Evolutionary conservation across 2,329 filamentous ascomycete species (phyloP), one percentile per base, ranked within the genome.

Genomic region (Colletotrichum phormii): DNA sequence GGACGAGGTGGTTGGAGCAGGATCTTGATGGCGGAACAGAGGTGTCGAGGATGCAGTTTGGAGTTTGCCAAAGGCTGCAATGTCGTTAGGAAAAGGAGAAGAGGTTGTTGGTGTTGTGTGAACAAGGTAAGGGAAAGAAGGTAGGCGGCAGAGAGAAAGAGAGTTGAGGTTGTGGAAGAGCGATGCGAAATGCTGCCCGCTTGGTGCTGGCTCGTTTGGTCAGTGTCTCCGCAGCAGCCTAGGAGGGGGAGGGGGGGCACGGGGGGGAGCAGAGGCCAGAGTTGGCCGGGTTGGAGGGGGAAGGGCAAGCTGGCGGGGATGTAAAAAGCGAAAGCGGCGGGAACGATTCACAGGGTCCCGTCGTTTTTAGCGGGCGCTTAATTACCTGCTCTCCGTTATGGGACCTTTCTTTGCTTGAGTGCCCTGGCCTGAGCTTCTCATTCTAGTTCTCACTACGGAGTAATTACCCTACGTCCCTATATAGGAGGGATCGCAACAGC

Each of bases 361-460:
- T 49, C 66, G 65, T 51, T 72, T 67, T 42, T 64, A 72, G 70
- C 46, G 59, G 60, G 60, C 66, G 70, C 66, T 72, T n/a, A n/a
- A n/a, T n/a, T 70, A 70, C 60, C 65, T 60, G 37, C 15, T 42
- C 31, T 68, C 37, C 18, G 64, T 15, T 62, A 68, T 60, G 64
- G 69, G 64, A 11, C 59, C 58, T 49, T 68, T 24, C 24, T 29
- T 33, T 49, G 35, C 2, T 22, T 53, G 49, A 15, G 26, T 29
- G 18, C 29, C 49, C 37, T 55, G 54, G 67, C 67, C 42, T 60
- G 24, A 70, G 61, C 67, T 66, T 66, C 55, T 49, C 62, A 58
- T 42, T 33, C 63, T 8, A 18, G 42, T 18, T 58, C 35, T 37
- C 35, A 37, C 35, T 13, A 37, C 35, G n/a, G n/a, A n/a, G n/a